Evolutionary conservation across 176 grass and related monocot genomes (phyloP).

Genomic region (Panicum miliaceum): DNA sequence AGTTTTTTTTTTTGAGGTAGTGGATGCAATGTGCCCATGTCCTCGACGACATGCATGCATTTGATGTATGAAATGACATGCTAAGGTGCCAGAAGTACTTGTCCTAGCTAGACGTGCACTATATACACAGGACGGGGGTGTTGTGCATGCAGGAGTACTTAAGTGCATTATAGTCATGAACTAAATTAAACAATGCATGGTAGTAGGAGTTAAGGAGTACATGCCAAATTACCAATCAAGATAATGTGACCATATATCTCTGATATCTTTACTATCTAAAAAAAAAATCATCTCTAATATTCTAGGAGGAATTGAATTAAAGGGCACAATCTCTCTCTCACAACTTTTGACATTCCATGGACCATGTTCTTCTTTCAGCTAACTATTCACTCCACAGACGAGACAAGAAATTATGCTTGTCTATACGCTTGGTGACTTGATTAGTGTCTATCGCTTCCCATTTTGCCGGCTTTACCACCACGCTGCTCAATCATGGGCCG

Average conservation of each 20-base stretch:
- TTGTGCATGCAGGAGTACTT: background rate
- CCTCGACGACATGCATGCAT: conserved; percentile 45
- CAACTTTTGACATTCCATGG: background rate
- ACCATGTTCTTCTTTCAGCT: background rate
- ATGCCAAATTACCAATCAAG: too few relatives aligned
- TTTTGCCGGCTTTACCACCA: conserved; percentile 1
- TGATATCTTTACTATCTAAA: too few relatives aligned
- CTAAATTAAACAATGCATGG: too few relatives aligned
- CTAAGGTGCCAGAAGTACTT: conserved; percentile 2
- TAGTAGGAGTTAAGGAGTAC: too few relatives aligned
- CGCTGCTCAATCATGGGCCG: background rate
- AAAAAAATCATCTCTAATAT: too few relatives aligned
- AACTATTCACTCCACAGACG: background rate
- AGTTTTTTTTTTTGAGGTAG: conserved; percentile 8
- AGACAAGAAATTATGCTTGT: background rate
- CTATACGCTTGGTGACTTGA: background rate
- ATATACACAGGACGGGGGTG: too few relatives aligned
- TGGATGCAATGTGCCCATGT: conserved; percentile 40
- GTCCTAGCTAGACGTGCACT: background rate
- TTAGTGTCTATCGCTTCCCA: background rate
- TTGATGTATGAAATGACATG: conserved; percentile 42
- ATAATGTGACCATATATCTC: too few relatives aligned
- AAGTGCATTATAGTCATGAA: too few relatives aligned
- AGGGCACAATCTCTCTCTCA: background rate
- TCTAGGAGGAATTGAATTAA: background rate